Conservation (phyloP, 1,284 basidiomycete genomes). For the Phellopilus nigrolimitatus region DNA sequence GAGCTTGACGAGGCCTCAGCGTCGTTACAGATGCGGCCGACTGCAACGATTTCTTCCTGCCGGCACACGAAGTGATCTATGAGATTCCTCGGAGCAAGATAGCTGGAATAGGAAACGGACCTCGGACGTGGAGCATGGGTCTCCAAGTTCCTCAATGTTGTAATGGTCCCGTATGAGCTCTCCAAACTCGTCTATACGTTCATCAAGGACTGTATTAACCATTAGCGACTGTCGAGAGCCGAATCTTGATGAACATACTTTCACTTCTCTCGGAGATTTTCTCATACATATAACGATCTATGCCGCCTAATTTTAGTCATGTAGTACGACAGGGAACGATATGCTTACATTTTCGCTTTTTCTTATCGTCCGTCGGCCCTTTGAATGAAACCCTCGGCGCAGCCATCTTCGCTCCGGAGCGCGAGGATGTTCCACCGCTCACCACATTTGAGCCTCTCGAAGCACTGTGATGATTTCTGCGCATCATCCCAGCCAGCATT, state of each 20-base stretch:
- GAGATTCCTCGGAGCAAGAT: conserved; percentile 15
- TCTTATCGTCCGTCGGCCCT: conserved; percentile 40
- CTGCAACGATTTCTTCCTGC: conserved; percentile 70
- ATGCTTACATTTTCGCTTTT: conserved; percentile 52
- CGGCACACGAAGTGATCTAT: conserved; percentile 4
- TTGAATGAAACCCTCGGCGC: conserved; percentile 42
- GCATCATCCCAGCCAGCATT: conserved; percentile 20
- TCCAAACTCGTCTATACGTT: conserved; percentile 79
- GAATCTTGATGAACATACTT: conserved; percentile 39
- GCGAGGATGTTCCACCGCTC: conserved; percentile 10
- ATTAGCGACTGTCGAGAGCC: conserved; percentile 1
- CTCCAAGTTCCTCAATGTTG: conserved; percentile 64
- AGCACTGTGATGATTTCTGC: conserved; percentile 24
- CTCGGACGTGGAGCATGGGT: conserved; percentile 70
- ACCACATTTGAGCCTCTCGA: conserved; percentile 16
- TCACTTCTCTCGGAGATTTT: conserved; percentile 78
- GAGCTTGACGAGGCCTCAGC: conserved; percentile 48
- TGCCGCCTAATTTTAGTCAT: background rate
- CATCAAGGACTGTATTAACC: conserved; percentile 60
- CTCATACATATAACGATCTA: conserved; percentile 93
- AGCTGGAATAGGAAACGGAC: conserved; percentile 36
- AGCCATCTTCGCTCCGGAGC: conserved; percentile 28
- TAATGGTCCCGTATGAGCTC: conserved; percentile 70
- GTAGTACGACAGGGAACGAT: background rate
- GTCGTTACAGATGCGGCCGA: conserved; percentile 80